A percentile compares a stretch with the other conserved stretches of the same genome.
Conservation (phyloP, 768 basidiomycete genomes). For the Collybia sordida region DNA sequence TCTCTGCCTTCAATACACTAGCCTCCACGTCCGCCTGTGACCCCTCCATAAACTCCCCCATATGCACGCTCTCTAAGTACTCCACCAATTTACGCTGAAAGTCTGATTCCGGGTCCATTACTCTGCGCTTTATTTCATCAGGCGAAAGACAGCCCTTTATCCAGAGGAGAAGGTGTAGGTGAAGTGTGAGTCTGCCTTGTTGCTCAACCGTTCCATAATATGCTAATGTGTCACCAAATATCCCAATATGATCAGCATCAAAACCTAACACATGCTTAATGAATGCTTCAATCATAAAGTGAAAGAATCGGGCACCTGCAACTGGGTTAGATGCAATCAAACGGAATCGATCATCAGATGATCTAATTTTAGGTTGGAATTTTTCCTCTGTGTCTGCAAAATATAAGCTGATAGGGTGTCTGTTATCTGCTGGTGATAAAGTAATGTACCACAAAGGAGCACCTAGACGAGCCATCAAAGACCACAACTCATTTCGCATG, state of each 20-base stretch:
- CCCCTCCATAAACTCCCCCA: conserved; percentile 23
- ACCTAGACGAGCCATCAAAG: conserved; percentile 16
- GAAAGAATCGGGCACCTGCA: background rate
- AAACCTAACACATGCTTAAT: conserved; percentile 1
- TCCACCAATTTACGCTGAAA: conserved; percentile 25
- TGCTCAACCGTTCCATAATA: conserved; percentile 21
- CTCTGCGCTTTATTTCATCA: conserved; percentile 25
- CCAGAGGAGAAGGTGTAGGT: conserved; percentile 37
- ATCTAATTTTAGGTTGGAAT: background rate
- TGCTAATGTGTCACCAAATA: background rate
- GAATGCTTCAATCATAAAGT: background rate
- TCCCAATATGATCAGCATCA: background rate
- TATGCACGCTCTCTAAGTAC: conserved; percentile 30
- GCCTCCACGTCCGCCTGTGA: background rate
- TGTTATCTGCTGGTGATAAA: conserved; percentile 12
- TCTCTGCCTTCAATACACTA: background rate
- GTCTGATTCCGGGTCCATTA: conserved; percentile 17
- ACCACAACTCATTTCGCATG: conserved; percentile 18
- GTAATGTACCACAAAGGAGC: conserved; percentile 37
- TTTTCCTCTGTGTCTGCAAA: conserved; percentile 1
- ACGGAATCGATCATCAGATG: background rate
- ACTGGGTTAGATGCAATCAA: conserved; percentile 1
- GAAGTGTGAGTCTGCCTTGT: conserved; percentile 34
- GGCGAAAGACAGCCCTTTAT: conserved; percentile 23
- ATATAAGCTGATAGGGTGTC: background rate